Conservation (phyloP, 345 rosid genomes). For the Gossypium stocksii region DNA sequence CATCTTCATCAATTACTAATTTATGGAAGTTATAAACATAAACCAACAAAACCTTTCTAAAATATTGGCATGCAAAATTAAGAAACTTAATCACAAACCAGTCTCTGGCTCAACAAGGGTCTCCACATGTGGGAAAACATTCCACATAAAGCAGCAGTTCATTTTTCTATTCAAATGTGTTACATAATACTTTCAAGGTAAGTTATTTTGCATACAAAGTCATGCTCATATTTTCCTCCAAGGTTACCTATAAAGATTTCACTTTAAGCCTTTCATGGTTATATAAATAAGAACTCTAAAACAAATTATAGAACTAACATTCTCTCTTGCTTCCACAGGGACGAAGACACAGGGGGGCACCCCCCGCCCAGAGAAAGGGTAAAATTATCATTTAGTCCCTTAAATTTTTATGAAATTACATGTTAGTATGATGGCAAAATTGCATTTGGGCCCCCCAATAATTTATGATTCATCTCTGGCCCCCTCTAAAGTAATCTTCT, state of each 20-base stretch:
- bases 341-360: no score
- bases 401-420: no score
- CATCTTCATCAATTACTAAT: not conserved
- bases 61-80: not conserved
- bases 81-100: not conserved
- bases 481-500: no score
- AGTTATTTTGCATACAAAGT: not conserved
- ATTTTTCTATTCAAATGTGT: not conserved
- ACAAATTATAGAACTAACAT: not conserved
- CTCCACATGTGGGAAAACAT: not conserved
- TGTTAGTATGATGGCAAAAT: no score
- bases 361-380: no score
- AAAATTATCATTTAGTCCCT: no score
- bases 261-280: not conserved
- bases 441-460: no score
- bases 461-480: no score
- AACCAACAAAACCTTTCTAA: not conserved
- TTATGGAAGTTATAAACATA: not conserved
- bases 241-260: not conserved
- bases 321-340: not conserved
- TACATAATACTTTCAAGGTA: not conserved
- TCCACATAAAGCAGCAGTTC: not conserved
- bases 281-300: not conserved
- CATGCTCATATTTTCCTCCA: not conserved
- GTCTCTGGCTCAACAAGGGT: not conserved